Evolutionary conservation across 441 rosid species (phyloP).

Genomic region (Sinapis alba): DNA sequence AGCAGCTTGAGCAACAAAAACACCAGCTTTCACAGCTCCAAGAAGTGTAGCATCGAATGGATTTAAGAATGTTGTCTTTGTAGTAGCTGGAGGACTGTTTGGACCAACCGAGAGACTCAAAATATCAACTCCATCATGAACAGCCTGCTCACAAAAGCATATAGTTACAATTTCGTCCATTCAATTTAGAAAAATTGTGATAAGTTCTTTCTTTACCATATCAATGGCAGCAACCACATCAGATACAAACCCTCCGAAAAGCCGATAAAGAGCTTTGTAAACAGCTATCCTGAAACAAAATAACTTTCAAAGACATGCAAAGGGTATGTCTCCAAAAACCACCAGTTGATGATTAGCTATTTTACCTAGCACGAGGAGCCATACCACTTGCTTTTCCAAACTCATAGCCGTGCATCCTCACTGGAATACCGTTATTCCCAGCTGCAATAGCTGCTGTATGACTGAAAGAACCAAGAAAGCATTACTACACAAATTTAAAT

Average conservation of each 20-base stretch:
- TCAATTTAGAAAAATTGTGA: background rate
- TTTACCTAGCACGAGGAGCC: conserved; percentile 99
- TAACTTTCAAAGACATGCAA: background rate
- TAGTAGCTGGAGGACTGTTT: conserved; percentile 90
- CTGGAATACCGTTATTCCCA: conserved; percentile 96
- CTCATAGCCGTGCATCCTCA: conserved; percentile 89
- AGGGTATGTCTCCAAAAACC: conserved; percentile 9
- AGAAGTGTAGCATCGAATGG: conserved; percentile 98
- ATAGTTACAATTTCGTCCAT: conserved; percentile 8
- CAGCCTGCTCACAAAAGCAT: conserved; percentile 70
- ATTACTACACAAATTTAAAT: background rate
- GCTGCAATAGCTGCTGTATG: conserved; percentile 99
- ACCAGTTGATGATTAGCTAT: conserved; percentile 20
- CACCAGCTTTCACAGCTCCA: conserved; percentile 97
- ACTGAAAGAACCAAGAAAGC: conserved; percentile 48
- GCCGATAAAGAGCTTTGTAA: conserved; percentile 95
- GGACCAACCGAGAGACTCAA: conserved; percentile 99
- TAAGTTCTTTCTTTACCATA: conserved; percentile 55
- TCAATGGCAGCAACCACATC: conserved; percentile 99
- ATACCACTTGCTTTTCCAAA: conserved; percentile 99
- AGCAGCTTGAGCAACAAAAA: conserved; percentile 97
- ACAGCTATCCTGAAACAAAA: conserved; percentile 83
- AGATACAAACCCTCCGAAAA: conserved; percentile 92
- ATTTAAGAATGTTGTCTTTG: conserved; percentile 85
- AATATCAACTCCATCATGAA: conserved; percentile 96